Evolutionary conservation across 2,329 filamentous ascomycete genomes (phyloP), one percentile per base, ranked within the genome.

Genomic region (Corniculantispora saksenae): DNA sequence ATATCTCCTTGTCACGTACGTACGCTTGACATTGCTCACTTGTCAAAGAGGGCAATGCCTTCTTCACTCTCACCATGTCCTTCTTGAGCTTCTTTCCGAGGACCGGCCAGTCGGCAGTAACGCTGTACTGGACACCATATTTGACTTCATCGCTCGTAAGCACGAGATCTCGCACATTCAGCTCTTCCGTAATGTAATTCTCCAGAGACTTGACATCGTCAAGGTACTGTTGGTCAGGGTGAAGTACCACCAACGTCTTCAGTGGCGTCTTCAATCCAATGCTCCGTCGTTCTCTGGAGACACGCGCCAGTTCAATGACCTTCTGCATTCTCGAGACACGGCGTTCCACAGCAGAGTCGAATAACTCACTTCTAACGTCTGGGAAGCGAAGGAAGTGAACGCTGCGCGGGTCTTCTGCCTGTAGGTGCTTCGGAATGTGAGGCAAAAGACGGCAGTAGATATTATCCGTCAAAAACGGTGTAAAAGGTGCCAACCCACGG

Each of bases 21-120:
- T 93, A 99, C 47, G 82, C 81, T 76, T 94, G 92, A 67, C 97
- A 93, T 70, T 97, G 86, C 13, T 92, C 88, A 70, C 89, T 94
- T 23, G 86, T 91, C 57, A 99, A 82, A 47, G 80, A 83, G 7
- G 94, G 94, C 54, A 99, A 81, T 2, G 92, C 93, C 80, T 94
- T 96, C 83, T 96, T 96, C 70, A 98, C 93, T 75, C 91, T 92
- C 69, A 89, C 88, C 69, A 93, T 92, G 73, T 97, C 94, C 80
- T 97, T 97, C 84, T 97, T 97, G 71, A 98, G 85, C 82, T 98
- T 98, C 86, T 97, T 97, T 69, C 95, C 95, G 19, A 99, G 84
- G 2, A 92, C 91, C 17, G 95, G 93, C 91, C 95, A 97, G 78
- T 99, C 95, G 9, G 93, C 94, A 47, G 86, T 88, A 19, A 94